Base-by-base conservation (phyloP, 345 rosid species). In the Psidium friedrichsthalianum region DNA sequence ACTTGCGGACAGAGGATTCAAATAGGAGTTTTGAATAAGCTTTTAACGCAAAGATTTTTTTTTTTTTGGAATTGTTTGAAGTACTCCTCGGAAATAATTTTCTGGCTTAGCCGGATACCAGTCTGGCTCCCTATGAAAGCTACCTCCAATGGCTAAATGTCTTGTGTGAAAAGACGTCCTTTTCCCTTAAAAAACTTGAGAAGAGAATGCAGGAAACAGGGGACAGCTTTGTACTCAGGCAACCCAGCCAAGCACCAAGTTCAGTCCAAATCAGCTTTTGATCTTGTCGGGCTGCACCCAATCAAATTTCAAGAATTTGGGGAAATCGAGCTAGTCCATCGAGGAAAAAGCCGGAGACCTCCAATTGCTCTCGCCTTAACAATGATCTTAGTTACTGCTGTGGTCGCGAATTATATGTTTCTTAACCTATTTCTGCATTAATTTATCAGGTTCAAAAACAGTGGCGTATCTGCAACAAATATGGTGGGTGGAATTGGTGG, bases 401-500 rank as follows among this genome's bases (percentile, higher is more conserved):
- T 69, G 78, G 44, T 32, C 56, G 6, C 25, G 40, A 44, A 16
- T 8, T 24, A 15, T 7, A 58, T 51, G 12, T 56, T 10, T 47
- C 51, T 57, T 59, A 44, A 29, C 20, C 11, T 52, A 52, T 14
- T 47, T 25, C 82, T 82, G 80, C 69, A n/a, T 57, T 86, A 14
- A 81, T 86, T 32, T 61, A 51, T 49, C 85, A 94, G 98, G 87
- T 97, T 96, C 86, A 86, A 88, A 88, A 18, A 89, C 94, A 25
- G 91, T 94, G 82, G 96, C 98, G 86, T 97, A 94, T 90, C 98
- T 97, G 59, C 95, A 96, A 87, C 98, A 97, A 91, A 93, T 94
- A 49, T 96, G 99, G 99, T 97, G 99, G 99, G 93, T 93, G 59
- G 98, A 97, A 90, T 94, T 91, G 24, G 93, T 90, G 27, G 99